Percentiles rank a stretch among this genome's conserved stretches.
phyloP scores from a whole-genome alignment of 179 eudicot species.

The Camellia oleifera region DNA sequence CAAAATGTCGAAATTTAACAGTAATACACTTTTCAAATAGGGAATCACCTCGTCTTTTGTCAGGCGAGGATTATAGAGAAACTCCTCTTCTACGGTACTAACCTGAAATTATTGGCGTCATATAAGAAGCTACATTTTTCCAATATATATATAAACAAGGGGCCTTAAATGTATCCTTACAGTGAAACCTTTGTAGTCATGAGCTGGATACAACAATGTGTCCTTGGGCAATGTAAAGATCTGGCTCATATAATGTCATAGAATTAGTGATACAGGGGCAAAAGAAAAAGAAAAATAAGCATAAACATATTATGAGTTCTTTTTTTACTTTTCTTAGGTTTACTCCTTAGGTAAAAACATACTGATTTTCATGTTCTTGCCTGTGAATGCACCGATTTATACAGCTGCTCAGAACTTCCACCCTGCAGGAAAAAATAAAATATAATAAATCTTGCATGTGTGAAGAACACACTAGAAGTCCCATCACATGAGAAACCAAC shows the following conservation, averaged over 20 bases:
- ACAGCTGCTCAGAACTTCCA: slow-evolving; percentile 80
- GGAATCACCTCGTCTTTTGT: slow-evolving; percentile 77
- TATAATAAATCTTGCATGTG: background rate
- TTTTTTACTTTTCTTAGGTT: background rate
- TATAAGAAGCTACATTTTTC: slow-evolving; percentile 5
- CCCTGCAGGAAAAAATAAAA: slow-evolving; percentile 46
- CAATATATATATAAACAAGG: background rate
- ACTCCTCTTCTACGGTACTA: slow-evolving; percentile 90
- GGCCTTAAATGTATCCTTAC: slow-evolving; percentile 40
- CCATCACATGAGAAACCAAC: slow-evolving; percentile 1
- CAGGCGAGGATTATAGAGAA: slow-evolving; percentile 80
- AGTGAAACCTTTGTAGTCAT: slow-evolving; percentile 91
- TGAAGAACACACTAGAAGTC: background rate
- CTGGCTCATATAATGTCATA: slow-evolving; percentile 36
- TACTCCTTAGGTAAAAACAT: background rate
- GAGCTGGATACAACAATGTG: slow-evolving; percentile 91
- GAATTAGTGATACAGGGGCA: background rate
- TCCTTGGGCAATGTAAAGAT: slow-evolving; percentile 86
- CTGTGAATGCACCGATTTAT: slow-evolving; percentile 89
- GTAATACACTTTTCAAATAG: background rate
- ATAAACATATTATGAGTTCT: background rate
- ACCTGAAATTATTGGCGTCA: slow-evolving; percentile 43
- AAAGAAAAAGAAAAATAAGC: background rate
- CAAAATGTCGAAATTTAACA: background rate
- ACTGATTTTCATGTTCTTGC: slow-evolving; percentile 36